These are phyloP conservation scores for Phycomyces nitens DNA, from an alignment of 192 early-diverging fungal species.

Conservation along the genomic window DNA sequence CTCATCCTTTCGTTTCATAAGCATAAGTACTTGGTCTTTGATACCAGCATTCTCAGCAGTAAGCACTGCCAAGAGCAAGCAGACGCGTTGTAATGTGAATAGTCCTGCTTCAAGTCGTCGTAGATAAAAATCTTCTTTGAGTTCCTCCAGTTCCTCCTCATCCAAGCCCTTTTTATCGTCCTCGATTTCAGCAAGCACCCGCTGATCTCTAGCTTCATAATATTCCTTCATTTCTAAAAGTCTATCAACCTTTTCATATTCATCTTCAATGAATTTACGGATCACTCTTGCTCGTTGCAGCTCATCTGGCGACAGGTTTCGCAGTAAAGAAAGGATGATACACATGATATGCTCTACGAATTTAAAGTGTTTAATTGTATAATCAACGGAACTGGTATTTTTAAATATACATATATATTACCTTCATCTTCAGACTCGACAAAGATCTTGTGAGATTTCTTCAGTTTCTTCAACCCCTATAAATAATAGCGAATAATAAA, in stretches of 20 bases:
- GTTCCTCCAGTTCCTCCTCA: slow-evolving; percentile 58
- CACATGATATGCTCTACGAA: slow-evolving; percentile 78
- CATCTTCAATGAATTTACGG: slow-evolving; percentile 78
- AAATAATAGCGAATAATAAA: not conserved
- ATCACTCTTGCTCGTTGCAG: slow-evolving; percentile 69
- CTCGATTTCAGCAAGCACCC: slow-evolving; percentile 54
- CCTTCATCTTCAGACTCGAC: slow-evolving; percentile 81
- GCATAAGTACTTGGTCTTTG: slow-evolving; percentile 5
- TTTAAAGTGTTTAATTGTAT: no score
- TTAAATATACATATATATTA: slow-evolving; percentile 1
- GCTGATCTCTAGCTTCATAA: slow-evolving; percentile 61
- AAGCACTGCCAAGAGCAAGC: slow-evolving; percentile 64
- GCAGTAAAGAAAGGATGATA: slow-evolving; percentile 78
- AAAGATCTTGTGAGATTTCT: slow-evolving; percentile 74
- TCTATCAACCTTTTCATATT: slow-evolving; percentile 80
- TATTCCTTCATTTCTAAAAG: slow-evolving; percentile 72
- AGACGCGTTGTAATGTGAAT: slow-evolving; percentile 74
- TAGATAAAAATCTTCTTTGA: slow-evolving; percentile 63
- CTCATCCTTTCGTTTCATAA: slow-evolving; percentile 18
- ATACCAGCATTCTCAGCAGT: slow-evolving; percentile 47
- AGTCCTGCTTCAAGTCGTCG: slow-evolving; percentile 73
- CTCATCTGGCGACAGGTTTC: slow-evolving; percentile 54
- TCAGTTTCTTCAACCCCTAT: slow-evolving; percentile 68
- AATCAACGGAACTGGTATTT: not conserved
- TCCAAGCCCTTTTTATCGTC: slow-evolving; percentile 45